phyloP scores from a whole-genome alignment of 164 flowering plant genomes.

The Kalanchoe fedtschenkoi region DNA sequence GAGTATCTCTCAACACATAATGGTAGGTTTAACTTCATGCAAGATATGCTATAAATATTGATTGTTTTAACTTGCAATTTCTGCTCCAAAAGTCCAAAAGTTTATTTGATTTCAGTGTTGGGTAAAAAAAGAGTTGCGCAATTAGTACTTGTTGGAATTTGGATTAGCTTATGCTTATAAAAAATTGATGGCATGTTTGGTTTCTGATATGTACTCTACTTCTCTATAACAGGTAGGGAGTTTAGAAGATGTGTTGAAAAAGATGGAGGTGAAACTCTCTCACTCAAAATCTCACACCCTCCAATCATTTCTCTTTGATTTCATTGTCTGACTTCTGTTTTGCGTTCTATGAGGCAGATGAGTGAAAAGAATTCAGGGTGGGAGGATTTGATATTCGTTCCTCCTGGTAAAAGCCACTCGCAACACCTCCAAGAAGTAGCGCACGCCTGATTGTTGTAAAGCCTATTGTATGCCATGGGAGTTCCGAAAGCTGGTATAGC shows the following conservation, averaged over 20 bases:
- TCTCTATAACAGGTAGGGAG: constrained; percentile 63
- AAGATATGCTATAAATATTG: not conserved
- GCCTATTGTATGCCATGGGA: not conserved
- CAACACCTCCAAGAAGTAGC: constrained; percentile 69
- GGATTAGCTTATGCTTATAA: not conserved
- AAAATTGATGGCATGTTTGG: not conserved
- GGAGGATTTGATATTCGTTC: constrained; percentile 91
- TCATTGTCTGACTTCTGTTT: not conserved
- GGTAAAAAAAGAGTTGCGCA: not conserved
- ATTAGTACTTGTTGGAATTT: not conserved
- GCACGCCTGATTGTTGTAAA: constrained; percentile 27
- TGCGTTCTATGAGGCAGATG: constrained; percentile 30
- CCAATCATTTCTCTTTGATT: not conserved
- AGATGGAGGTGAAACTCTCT: constrained; percentile 69
- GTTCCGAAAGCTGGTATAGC: not conserved
- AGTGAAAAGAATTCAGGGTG: constrained; percentile 80
- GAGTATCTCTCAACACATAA: constrained; percentile 50
- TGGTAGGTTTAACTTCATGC: constrained; percentile 30
- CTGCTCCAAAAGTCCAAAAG: not conserved
- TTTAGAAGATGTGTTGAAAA: constrained; percentile 84
- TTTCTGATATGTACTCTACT: not conserved
- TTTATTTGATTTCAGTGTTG: too few species aligned
- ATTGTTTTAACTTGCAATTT: not conserved
- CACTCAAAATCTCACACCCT: not conserved
- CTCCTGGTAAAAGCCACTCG: constrained; percentile 85